These are phyloP conservation scores for Capsicum rhomboideum DNA, from an alignment of 257 asterid genomes.

Conservation along the genomic window DNA sequence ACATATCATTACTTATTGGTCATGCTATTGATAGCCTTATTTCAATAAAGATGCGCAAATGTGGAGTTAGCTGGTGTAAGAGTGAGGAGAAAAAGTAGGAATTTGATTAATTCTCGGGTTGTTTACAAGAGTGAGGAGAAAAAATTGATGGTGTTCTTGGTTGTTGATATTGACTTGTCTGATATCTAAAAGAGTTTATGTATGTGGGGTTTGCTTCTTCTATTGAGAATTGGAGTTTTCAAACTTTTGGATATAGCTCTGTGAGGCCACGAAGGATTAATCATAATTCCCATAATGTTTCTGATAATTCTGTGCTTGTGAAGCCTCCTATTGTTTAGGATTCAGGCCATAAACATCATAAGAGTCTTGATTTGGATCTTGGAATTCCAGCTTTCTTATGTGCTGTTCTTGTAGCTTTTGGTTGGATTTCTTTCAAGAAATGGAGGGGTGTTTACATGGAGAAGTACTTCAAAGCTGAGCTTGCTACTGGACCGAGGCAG, in stretches of 20 bases:
- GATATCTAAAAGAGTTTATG: slow-evolving; percentile 50
- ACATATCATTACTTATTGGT: too few species aligned
- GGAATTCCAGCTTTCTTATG: slow-evolving; percentile 68
- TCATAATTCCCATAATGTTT: slow-evolving; percentile 48
- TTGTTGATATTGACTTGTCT: slow-evolving; percentile 54
- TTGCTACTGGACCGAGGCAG: slow-evolving; percentile 75
- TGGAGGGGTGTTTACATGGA: slow-evolving; percentile 44
- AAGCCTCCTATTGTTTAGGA: slow-evolving; percentile 32
- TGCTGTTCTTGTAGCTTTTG: slow-evolving; percentile 38
- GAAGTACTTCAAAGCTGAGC: slow-evolving; percentile 38
- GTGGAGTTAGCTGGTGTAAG: slow-evolving; percentile 6
- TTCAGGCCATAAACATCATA: slow-evolving; percentile 30
- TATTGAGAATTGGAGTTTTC: slow-evolving; percentile 71
- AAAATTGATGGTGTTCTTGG: slow-evolving; percentile 51
- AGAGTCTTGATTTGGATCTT: slow-evolving; percentile 51
- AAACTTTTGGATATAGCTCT: slow-evolving; percentile 40
- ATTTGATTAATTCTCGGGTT: slow-evolving; percentile 67
- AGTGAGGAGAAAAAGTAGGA: slow-evolving; percentile 68
- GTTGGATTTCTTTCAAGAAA: slow-evolving; percentile 42
- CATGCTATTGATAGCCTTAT: too few species aligned
- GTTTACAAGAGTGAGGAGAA: slow-evolving; percentile 51
- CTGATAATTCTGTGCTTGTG: slow-evolving; percentile 42
- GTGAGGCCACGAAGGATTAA: background rate
- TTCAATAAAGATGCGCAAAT: too few species aligned
- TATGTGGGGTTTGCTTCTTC: slow-evolving; percentile 82